phyloP scores from a whole-genome alignment of 805 yeast genomes.

The Ogataea methanolica region DNA sequence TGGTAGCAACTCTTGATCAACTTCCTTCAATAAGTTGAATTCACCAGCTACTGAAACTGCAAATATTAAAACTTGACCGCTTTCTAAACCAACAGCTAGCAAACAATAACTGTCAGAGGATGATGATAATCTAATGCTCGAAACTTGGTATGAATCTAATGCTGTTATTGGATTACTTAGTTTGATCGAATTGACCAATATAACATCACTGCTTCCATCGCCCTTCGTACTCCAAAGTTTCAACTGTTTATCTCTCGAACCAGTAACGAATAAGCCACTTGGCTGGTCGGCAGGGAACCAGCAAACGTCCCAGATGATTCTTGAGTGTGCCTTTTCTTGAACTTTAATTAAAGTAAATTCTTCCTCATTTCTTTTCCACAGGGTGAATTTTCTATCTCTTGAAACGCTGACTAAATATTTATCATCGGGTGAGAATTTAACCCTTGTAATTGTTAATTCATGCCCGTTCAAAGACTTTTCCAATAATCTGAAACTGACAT shows the following conservation, averaged over 20 bases:
- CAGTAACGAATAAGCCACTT: constrained; percentile 62
- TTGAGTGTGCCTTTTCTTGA: constrained; percentile 72
- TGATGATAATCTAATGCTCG: neutral
- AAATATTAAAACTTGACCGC: constrained; percentile 52
- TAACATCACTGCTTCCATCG: constrained; percentile 20
- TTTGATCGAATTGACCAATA: constrained; percentile 37
- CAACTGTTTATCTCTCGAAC: constrained; percentile 75
- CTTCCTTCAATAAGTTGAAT: constrained; percentile 25
- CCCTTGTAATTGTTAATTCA: constrained; percentile 77
- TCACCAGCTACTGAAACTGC: constrained; percentile 28
- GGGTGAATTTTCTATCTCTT: constrained; percentile 80
- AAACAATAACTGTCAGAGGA: constrained; percentile 28
- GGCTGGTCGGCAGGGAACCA: constrained; percentile 56
- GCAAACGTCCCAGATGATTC: constrained; percentile 93
- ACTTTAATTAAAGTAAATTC: constrained; percentile 25
- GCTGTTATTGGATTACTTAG: constrained; percentile 63
- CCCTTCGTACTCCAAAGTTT: constrained; percentile 56
- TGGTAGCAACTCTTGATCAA: constrained; percentile 47
- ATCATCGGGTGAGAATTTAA: constrained; percentile 70
- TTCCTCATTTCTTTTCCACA: constrained; percentile 52
- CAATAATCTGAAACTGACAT: no score
- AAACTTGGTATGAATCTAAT: constrained; percentile 40
- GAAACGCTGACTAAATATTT: constrained; percentile 68
- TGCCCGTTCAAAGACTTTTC: constrained; percentile 64
- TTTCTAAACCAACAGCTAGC: constrained; percentile 67